These are phyloP conservation scores for Pythium sukuiense DNA, from an alignment of 352 stramenopile species.

Conservation along the genomic window DNA sequence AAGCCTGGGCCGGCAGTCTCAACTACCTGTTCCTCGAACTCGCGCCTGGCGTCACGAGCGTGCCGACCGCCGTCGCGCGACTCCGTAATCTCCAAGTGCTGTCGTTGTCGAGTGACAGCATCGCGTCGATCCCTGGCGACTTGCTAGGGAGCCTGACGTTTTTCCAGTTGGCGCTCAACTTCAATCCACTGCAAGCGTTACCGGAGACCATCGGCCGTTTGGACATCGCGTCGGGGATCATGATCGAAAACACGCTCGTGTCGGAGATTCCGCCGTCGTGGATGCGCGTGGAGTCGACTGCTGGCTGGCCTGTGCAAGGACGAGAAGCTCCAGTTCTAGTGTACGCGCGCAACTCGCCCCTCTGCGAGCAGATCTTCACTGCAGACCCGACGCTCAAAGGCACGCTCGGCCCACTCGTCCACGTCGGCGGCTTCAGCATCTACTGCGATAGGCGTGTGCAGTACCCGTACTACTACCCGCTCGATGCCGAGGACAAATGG, in stretches of 20 bases:
- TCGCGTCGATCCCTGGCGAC: neutral
- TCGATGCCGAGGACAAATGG: slow-evolving; percentile 11
- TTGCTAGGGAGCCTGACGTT: neutral
- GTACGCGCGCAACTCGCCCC: neutral
- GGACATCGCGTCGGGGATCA: neutral
- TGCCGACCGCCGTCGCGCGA: neutral
- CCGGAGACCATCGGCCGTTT: neutral
- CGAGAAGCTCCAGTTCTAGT: neutral
- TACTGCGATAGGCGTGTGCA: neutral
- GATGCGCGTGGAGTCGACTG: neutral
- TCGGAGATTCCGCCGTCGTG: neutral
- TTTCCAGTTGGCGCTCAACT: slow-evolving; percentile 5
- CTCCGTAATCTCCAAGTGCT: neutral
- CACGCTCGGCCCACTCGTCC: neutral
- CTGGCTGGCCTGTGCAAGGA: neutral
- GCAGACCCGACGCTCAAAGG: neutral
- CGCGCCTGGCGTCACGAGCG: neutral
- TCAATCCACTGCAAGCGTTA: neutral
- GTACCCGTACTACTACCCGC: neutral
- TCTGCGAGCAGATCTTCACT: neutral
- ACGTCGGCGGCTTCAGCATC: neutral
- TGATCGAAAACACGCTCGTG: neutral
- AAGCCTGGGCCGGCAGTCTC: neutral
- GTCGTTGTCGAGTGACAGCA: neutral
- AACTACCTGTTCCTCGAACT: slow-evolving; percentile 3